Conservation (phyloP, 352 stramenopile genomes). For the Globisporangium viniferum region DNA sequence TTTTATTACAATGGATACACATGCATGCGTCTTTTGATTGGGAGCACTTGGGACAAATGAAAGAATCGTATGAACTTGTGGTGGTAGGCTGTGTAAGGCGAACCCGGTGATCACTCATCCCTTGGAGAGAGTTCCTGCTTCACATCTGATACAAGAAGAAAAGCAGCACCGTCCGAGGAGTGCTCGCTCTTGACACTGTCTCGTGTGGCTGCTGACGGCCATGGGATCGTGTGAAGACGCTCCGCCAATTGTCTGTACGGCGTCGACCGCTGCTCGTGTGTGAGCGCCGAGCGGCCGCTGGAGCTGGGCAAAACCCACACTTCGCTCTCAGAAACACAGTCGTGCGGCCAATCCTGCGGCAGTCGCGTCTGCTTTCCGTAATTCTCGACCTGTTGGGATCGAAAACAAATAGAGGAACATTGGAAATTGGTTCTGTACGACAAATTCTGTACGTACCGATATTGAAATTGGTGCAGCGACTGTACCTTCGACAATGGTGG, state of each 20-base stretch:
- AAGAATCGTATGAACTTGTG: not conserved
- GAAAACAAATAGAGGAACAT: not conserved
- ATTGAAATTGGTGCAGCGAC: not conserved
- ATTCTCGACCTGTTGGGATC: slow-evolving; percentile 34
- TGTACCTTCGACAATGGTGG: slow-evolving; percentile 54
- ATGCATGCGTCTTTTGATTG: not conserved
- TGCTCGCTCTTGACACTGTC: not conserved
- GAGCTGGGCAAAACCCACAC: slow-evolving; percentile 84
- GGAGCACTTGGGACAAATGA: not conserved
- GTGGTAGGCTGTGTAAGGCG: not conserved
- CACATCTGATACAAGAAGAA: not conserved
- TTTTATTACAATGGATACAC: not conserved
- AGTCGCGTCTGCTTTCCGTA: slow-evolving; percentile 57
- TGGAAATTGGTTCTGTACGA: not conserved
- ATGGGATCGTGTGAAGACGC: slow-evolving; percentile 56
- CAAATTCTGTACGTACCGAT: not conserved
- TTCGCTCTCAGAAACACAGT: slow-evolving; percentile 56
- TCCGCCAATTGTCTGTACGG: slow-evolving; percentile 72
- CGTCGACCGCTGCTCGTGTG: slow-evolving; percentile 55
- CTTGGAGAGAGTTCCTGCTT: not conserved
- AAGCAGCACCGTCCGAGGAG: no score
- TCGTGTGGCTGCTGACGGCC: slow-evolving; percentile 17
- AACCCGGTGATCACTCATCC: not conserved
- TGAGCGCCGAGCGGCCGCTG: slow-evolving; percentile 81
- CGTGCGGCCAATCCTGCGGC: slow-evolving; percentile 64